Base-by-base conservation (phyloP, 2,329 filamentous ascomycete species). In the Fusarium phyllophilum region DNA sequence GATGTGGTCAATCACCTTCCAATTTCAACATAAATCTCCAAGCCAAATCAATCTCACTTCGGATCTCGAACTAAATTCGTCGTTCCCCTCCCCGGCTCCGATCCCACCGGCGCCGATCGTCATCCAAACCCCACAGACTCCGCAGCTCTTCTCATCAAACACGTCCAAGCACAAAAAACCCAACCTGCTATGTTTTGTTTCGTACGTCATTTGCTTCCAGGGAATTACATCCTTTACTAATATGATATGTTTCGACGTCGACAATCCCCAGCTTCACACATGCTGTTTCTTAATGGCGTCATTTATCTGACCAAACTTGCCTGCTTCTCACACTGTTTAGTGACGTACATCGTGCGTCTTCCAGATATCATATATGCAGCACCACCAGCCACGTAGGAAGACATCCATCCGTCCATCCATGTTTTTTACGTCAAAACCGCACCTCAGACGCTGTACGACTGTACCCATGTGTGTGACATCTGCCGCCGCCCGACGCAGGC, bases 91-190 rank as follows among this genome's bases (percentile, higher is more conserved):
- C 71, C 68, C 64, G 68, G 64, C 34, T 74, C 72, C 72, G 68
- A 70, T 75, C 72, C 31, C 34, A 33, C 72, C 57, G 64, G 65
- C 64, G 72, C 65, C 68, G 72, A 74, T 73, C 72, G 34, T 70
- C 68, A 63, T 61, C 41, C 54, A 63, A 60, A 68, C 72, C 57
- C 72, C 72, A 67, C 72, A 75, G 33, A 55, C 68, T 70, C 72
- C 68, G 15, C 41, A 44, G 24, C 39, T 58, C 46, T 45, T 39
- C 24, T 48, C 46, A 48, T 31, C 29, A 42, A 55, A 29, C 39
- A 54, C 29, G n/a, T 44, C 46, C 29, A 41, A 52, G 55, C 26
- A 48, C 51, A 38, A 52, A 59, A 48, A 55, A 58, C 46, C 48
- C 51, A 54, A 41, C 59, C 44, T 57, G 41, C 39, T 41, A 38